These are phyloP conservation scores for Termitomyces sp. DNA, from an alignment of 768 basidiomycete species.

Conservation along the genomic window DNA sequence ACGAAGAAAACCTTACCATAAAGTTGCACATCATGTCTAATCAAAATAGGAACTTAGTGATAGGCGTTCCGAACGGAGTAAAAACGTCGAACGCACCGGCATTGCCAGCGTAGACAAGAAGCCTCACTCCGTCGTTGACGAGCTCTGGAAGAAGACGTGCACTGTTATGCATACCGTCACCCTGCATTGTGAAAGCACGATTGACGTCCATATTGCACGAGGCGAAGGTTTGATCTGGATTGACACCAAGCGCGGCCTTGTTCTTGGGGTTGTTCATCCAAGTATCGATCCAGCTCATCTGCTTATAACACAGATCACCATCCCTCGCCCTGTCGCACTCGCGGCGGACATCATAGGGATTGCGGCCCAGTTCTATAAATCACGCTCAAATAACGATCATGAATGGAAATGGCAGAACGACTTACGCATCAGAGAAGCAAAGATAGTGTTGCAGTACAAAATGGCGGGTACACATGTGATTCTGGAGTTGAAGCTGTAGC, in stretches of 20 bases:
- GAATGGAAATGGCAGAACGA: slow-evolving; percentile 11
- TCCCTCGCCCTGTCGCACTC: slow-evolving; percentile 73
- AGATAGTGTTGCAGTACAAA: slow-evolving; percentile 79
- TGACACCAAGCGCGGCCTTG: slow-evolving; percentile 79
- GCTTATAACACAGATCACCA: slow-evolving; percentile 70
- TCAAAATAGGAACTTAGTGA: not conserved
- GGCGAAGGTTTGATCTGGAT: slow-evolving; percentile 55
- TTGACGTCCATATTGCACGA: slow-evolving; percentile 83
- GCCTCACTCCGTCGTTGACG: slow-evolving; percentile 75
- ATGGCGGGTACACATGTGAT: slow-evolving; percentile 72
- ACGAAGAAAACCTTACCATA: slow-evolving; percentile 41
- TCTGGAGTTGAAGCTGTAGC: slow-evolving; percentile 60
- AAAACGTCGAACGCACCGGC: slow-evolving; percentile 48
- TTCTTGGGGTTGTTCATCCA: slow-evolving; percentile 80
- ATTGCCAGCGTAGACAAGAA: slow-evolving; percentile 89
- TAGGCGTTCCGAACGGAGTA: not conserved
- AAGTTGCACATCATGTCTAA: slow-evolving; percentile 88
- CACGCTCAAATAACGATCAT: not conserved
- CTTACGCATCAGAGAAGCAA: slow-evolving; percentile 69
- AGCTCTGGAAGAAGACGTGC: slow-evolving; percentile 77
- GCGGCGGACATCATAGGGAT: slow-evolving; percentile 85
- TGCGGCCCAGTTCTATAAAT: slow-evolving; percentile 64
- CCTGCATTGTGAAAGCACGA: slow-evolving; percentile 75
- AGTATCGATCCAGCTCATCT: slow-evolving; percentile 85
- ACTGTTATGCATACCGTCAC: slow-evolving; percentile 85